Conservation (phyloP, 441 rosid species). For the Gossypium aridum region DNA sequence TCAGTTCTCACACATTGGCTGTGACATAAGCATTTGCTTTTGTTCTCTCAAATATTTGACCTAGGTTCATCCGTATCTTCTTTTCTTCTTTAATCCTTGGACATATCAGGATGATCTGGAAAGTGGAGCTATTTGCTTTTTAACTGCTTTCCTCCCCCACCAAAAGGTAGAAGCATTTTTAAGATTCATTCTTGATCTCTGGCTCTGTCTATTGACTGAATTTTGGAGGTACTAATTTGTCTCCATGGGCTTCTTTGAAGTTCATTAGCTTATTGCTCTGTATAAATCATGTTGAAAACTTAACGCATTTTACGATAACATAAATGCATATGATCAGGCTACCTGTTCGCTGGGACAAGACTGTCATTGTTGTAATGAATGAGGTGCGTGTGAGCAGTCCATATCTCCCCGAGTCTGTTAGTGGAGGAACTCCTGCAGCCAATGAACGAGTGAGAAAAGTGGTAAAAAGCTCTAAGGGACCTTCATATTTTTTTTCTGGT, state of each 20-base stretch:
- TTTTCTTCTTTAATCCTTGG: neutral
- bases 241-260: neutral
- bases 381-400: conserved; percentile 89
- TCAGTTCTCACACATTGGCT: neutral
- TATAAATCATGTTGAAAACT: neutral
- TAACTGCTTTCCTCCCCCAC: neutral
- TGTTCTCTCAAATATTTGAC: neutral
- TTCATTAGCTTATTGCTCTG: neutral
- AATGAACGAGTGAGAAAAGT: conserved; percentile 92
- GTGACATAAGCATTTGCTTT: neutral
- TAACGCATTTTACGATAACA: neutral
- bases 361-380: conserved; percentile 76
- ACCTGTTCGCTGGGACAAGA: conserved; percentile 94
- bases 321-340: conserved; percentile 41
- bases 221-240: neutral
- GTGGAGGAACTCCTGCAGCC: conserved; percentile 88
- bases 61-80: neutral
- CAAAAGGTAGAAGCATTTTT: neutral
- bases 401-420: conserved; percentile 70
- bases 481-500: neutral
- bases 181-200: conserved; percentile 1
- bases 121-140: neutral
- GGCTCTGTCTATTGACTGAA: neutral
- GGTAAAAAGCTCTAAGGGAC: conserved; percentile 39
- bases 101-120: neutral